Base-by-base conservation (phyloP, 2,329 filamentous ascomycete genomes). In the Neofusicoccum sp. region DNA sequence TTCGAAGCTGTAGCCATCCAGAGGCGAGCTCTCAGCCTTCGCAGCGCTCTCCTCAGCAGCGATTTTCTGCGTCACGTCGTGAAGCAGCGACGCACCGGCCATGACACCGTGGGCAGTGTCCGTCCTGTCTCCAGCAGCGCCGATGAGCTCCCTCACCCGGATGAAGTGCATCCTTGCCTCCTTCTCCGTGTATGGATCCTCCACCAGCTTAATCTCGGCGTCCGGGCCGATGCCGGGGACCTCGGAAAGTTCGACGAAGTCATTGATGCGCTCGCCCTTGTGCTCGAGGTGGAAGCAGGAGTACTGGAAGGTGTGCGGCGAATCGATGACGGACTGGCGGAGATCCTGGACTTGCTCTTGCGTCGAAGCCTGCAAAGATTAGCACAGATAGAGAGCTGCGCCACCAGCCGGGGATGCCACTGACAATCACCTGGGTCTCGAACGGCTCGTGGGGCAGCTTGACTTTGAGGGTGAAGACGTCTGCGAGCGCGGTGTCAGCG, bases 281-380 rank as follows among this genome's bases (percentile, higher is more conserved):
- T 93, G 88, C 79, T 98, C 93, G 69, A 99, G 87, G 78, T 99
- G 95, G 81, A 99, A 99, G 82, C 95, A 99, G 58, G 95, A 96
- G 80, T 97, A 97, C 77, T 96, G 92, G 79, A 97, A 95, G 56
- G 93, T 96, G 63, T 89, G 84, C 4, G 95, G 95, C 53, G 92
- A 84, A 77, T 99, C 95, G 78, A 97, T 92, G 73, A 99, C 90
- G 64, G 93, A 93, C 78, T 98, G 95, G 67, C 95, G 90, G 69
- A 99, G 88, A 81, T 99, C 95, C 77, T 98, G 95, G 63, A 98
- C 89, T 76, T 97, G 93, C 79, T 99, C 96, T 81, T 96, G 90
- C 66, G 88, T 88, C 43, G 91, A 93, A 61, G 96, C 90, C 90
- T 95, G 69, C 33, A 63, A 60, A 61, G 58, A 62, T 64, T 76